Base-by-base conservation (phyloP, 2,329 filamentous ascomycete genomes). In the Trichoderma simmonsii region DNA sequence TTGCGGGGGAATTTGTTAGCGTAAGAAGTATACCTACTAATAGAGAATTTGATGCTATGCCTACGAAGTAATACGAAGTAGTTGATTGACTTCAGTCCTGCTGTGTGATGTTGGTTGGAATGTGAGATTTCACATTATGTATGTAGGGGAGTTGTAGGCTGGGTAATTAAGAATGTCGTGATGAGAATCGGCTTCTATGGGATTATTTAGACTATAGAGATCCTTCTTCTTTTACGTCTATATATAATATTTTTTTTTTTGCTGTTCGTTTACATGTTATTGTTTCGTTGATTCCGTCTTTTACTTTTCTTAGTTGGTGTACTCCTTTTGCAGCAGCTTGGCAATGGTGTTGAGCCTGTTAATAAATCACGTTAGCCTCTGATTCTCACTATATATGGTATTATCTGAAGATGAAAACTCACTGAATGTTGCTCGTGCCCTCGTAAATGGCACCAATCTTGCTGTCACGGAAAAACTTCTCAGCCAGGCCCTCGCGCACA, bases 401-500 rank as follows among this genome's bases (percentile, higher is more conserved):
- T 30, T 30, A 21, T n/a, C 21, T 8, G 32, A 51, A 26, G 28
- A 21, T 12, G 26, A 7, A 7, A 26, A 63, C 87, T 82, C 81
- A 89, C 87, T 92, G 90, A 72, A 92, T 92, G 80, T 92, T 92
- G 83, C 91, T 94, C 70, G 93, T 95, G 36, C 96, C 96, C 85
- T 98, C 95, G 81, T 98, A 98, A 77, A 98, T 98, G 75, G 94
- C 94, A 11, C 96, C 96, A 79, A 99, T 99, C 91, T 98, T 99
- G 87, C 93, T 96, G 82, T 99, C 96, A 61, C 96, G 88, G 88
- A 92, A 99, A 85, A 92, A 98, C 89, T 99, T 99, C 89, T 99
- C 96, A 0, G 96, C 96, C 72, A 97, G 90, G 0, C 96, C 96
- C 82, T 99, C 96, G 59, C 96, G 87, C 18, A 99, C 96, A 78